Base-by-base conservation (phyloP, 352 stramenopile genomes). In the Phytopythium sindhum region DNA sequence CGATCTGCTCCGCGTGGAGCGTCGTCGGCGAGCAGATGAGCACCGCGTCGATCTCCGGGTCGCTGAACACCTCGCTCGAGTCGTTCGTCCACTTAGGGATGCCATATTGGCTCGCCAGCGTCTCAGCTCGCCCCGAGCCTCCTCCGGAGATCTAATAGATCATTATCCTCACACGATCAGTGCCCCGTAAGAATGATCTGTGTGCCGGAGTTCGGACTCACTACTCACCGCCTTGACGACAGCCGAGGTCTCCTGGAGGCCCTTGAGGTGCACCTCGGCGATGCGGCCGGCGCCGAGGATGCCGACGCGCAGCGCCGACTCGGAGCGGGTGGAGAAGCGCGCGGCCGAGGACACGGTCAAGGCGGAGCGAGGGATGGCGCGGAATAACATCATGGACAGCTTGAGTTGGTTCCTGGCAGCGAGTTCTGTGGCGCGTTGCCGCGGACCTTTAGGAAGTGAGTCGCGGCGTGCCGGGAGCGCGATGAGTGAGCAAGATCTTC, bases 1-100 rank as follows among this genome's bases (percentile, higher is more conserved):
- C 95, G 70, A 98, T 98, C 80, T 98, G 96, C 66, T 98, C 86
- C 17, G 95, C 96, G 80, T 99, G 96, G 57, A 84, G 92, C 33
- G 87, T 74, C 21, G 91, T 98, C 4, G 96, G 96, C 15, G 95
- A 98, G 74, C 96, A 99, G 78, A 99, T 98, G 81, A 97, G 86
- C 15, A 99, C 93, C 17, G 95, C 96, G 73, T 99, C 93, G 39
- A 98, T 88, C 17, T 97, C 89, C 1, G 93, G 90, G 67, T 98
- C 82, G 12, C 75, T 78, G 63, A 99, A 94, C 12, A 98, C 84
- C n/a, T 98, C 94, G 51, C 91, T 91, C 4, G 88, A 77, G 68
- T 81, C 60, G n/a, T 78, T 76, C 14, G 85, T 88, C 77, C 82
- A 91, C 35, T 83, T 78, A 23, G 78, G 70, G 50, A 91, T 88